phyloP scores from a whole-genome alignment of 2,329 filamentous ascomycete genomes.

The Teratosphaeria destructans region DNA sequence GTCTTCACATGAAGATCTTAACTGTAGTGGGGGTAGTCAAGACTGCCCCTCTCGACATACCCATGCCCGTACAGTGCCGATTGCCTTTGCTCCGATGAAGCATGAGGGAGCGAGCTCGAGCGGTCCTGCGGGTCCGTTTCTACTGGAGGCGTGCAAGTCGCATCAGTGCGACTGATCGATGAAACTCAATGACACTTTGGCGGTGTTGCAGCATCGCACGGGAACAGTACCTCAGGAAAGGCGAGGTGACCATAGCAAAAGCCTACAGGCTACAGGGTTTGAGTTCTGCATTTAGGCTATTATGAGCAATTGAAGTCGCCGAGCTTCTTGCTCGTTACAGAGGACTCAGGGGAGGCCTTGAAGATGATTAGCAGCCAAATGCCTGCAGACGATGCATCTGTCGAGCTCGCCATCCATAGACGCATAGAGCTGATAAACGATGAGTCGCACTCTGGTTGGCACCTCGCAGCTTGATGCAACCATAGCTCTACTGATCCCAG shows the following conservation, averaged over 20 bases:
- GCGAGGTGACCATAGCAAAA: no score
- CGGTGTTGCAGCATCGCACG: no score
- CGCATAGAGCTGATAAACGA: neutral
- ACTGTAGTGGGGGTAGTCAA: neutral
- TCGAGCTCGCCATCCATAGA: no score
- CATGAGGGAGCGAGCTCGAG: neutral
- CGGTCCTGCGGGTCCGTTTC: no score
- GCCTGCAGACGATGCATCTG: neutral
- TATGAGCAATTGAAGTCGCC: no score
- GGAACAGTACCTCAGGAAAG: no score
- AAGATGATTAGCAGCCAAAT: neutral
- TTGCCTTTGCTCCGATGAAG: neutral
- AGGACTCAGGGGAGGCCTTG: neutral
- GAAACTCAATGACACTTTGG: no score
- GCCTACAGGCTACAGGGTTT: no score
- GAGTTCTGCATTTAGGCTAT: no score
- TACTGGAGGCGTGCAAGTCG: no score
- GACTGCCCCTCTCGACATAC: neutral
- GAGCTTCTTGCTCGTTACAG: neutral
- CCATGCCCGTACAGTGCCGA: neutral
- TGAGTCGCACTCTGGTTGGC: neutral
- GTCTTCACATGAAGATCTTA: neutral
- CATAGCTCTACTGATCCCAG: neutral
- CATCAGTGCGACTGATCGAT: no score
- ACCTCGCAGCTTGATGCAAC: neutral